Evolutionary conservation across 106 monocot species (phyloP), one percentile per base, ranked within the genome.

Genomic region (Acanthochlamys bracteata): DNA sequence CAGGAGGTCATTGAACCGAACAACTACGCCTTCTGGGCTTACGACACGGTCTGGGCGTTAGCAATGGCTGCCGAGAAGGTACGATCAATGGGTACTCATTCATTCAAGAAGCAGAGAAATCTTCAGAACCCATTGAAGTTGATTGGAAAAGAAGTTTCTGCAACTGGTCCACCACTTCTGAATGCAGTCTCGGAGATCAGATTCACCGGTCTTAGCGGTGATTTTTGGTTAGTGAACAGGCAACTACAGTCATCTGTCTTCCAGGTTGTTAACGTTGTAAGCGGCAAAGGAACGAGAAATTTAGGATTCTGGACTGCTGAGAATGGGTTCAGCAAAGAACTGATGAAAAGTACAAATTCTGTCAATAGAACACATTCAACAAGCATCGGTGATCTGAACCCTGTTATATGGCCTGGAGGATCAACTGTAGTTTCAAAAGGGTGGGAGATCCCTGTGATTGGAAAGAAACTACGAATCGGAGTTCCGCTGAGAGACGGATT

Each of bases 241-340:
- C 80, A 83, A 42, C 53, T 75, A 22, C 64, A 81, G 15, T 41
- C 75, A 13, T 62, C 78, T 8, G 57, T 21, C 0, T 71, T 70
- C 22, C 75, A 91, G 58, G 76, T 91, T 4, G 75, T 91, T 19
- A 91, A 91, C 52, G 66, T 81, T n/a, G n/a, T n/a, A 11, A 41
- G 63, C 3, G 73, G 64, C 13, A 59, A 56, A 4, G 53, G 60
- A 14, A 22, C 19, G 7, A 60, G 53, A 39, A 58, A 25, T 10
- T 64, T 83, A 4, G 91, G 91, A 16, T 91, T 83, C 68, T 91
- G 91, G 91, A 81, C 73, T 3, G 69, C 69, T 4, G 39, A 13
- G 0, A 0, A 13, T 0, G 77, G 78, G 22, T 39, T 86, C 25
- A 33, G 4, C 10, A 13, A 19, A 19, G 2, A 19, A 51, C 33